These are phyloP conservation scores for Chaetomiaceae sp. DNA, from an alignment of 2,329 filamentous ascomycete species.

Conservation along the genomic window DNA sequence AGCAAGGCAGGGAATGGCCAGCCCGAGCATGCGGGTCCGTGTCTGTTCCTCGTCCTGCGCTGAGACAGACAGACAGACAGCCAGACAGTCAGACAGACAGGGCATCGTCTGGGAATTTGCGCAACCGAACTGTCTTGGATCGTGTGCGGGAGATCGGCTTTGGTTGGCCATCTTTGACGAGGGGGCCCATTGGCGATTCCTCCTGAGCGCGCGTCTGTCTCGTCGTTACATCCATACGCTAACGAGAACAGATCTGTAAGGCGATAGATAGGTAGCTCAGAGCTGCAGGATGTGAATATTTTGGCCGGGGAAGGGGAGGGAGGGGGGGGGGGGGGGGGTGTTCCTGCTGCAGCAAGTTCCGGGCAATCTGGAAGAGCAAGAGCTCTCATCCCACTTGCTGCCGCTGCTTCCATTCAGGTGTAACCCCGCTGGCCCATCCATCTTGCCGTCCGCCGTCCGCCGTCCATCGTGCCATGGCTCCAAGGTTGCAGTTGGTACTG, in stretches of 20 bases:
- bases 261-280: too few species aligned
- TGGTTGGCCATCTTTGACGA: not conserved
- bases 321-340: too few species aligned
- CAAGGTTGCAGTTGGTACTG: not conserved
- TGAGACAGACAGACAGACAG: too few species aligned
- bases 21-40: slow-evolving; percentile 1
- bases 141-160: not conserved
- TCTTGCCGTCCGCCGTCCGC: slow-evolving; percentile 1
- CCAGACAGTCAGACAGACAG: too few species aligned
- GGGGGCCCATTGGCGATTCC: not conserved
- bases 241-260: too few species aligned
- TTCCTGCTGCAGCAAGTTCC: too few species aligned
- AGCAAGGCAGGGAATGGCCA: slow-evolving; percentile 13
- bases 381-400: not conserved
- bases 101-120: slow-evolving; percentile 4
- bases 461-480: not conserved
- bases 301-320: too few species aligned
- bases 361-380: too few species aligned
- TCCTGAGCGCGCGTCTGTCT: not conserved
- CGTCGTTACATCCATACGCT: too few species aligned
- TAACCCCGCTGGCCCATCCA: not conserved
- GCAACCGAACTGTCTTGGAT: not conserved
- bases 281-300: too few species aligned
- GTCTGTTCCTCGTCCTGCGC: slow-evolving; percentile 3
- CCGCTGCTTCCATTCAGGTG: not conserved